Base-by-base conservation (phyloP, 2,329 filamentous ascomycete genomes). In the Fusarium bactridioides region DNA sequence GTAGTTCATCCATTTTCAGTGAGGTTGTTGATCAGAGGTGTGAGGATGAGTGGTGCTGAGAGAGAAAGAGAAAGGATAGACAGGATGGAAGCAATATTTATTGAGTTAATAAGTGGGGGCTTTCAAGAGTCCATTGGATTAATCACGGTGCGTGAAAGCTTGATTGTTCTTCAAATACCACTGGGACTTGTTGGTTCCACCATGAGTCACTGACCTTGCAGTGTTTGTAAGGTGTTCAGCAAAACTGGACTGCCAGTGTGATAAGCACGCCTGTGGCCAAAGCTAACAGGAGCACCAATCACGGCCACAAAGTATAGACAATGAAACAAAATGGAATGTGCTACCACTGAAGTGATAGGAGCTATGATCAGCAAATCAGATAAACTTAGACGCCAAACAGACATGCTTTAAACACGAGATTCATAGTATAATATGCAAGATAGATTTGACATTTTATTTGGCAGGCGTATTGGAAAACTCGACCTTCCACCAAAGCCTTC, bases 401-500 rank as follows among this genome's bases (percentile, higher is more conserved):
- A 40, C 4, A 25, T 25, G 7, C 25, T 25, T 16, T 9, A 0
- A 44, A 25, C 7, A 43, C 15, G 10, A 41, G n/a, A 19, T n/a
- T 16, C 9, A 10, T 41, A n/a, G 38, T 41, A n/a, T 25, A 25
- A 25, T 25, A 25, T 25, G 25, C 25, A 25, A 25, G 25, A 25
- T 25, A 15, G 5, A 41, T 19, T 12, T 44, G 8, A 13, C 3
- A 25, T 25, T 44, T 19, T 5, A 12, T 19, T 19, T 11, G 1
- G 4, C n/a, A 44, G 23, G 18, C 7, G 25, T 19, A 5, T 25
- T 25, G 18, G 6, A 44, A 25, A 25, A 25, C 7, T 8, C 7
- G 4, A 8, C 1, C 41, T 19, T 25, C 4, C 5, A 44, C 23
- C 5, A 19, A 44, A 19, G 23, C 3, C 11, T 44, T 1, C 3